These are phyloP conservation scores for Spiraea crenata DNA, from an alignment of 331 rosid species.

Conservation along the genomic window DNA sequence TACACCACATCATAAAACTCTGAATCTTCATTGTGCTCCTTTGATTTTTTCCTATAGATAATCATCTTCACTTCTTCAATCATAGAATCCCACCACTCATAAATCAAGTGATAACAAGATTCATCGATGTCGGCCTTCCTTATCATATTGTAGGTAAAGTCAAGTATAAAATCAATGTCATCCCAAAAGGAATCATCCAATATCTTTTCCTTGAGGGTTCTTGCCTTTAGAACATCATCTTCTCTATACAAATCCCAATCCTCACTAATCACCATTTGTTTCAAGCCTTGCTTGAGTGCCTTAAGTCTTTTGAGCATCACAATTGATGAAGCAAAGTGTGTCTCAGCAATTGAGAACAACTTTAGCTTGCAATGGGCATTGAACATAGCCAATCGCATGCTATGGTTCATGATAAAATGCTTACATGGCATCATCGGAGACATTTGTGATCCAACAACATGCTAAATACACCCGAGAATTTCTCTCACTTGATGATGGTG, in stretches of 20 bases:
- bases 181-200: slow-evolving; percentile 5
- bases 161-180: slow-evolving; percentile 2
- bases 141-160: slow-evolving; percentile 5
- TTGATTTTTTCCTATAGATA: slow-evolving; percentile 11
- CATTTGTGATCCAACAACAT: background rate
- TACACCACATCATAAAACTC: background rate
- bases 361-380: slow-evolving; percentile 9
- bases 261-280: slow-evolving; percentile 8
- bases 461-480: background rate
- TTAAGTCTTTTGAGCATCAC: slow-evolving; percentile 2
- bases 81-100: slow-evolving; percentile 24
- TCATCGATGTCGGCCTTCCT: background rate
- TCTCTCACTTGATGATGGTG: background rate
- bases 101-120: slow-evolving; percentile 6
- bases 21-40: background rate
- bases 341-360: background rate
- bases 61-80: slow-evolving; percentile 9
- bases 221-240: slow-evolving; percentile 4
- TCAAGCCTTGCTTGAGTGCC: background rate
- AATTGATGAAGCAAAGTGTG: background rate
- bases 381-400: background rate
- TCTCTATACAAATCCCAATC: background rate
- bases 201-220: background rate
- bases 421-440: background rate
- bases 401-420: slow-evolving; percentile 1